Evolutionary conservation across 768 basidiomycete species (phyloP).

Genomic region (Serendipita vermifera): DNA sequence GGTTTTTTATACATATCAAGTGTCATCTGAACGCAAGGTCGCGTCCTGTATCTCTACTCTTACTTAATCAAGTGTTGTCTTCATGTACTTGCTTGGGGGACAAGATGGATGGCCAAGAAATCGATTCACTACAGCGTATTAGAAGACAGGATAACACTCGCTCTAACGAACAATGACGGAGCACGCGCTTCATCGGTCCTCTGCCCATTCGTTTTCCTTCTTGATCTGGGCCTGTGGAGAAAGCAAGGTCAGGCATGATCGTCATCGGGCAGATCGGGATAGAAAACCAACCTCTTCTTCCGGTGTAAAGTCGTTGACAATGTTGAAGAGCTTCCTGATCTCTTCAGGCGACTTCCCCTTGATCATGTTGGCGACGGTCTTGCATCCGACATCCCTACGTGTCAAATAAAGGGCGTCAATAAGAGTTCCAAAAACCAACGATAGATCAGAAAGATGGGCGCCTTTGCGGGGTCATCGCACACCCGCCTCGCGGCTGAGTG

Average conservation of each 20-base stretch:
- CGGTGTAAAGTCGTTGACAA: conserved; percentile 95
- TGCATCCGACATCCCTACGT: conserved; percentile 85
- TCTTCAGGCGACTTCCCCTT: conserved; percentile 99
- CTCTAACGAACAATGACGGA: conserved; percentile 13
- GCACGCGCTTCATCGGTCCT: conserved; percentile 70
- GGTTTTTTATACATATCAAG: no score
- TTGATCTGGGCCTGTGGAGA: conserved; percentile 78
- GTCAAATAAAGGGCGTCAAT: no score
- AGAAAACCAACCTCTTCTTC: conserved; percentile 76
- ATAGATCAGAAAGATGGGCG: no score
- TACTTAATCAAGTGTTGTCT: no score
- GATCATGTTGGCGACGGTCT: conserved; percentile 99
- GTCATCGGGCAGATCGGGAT: conserved; percentile 13
- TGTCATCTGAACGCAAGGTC: no score
- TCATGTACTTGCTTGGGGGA: no score
- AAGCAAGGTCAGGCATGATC: conserved; percentile 12
- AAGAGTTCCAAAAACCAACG: not conserved
- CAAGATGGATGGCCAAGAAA: no score
- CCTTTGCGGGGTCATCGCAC: no score
- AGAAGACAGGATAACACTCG: conserved; percentile 18
- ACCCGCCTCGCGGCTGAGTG: no score
- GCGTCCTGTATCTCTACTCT: no score
- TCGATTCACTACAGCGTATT: no score
- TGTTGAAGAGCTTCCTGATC: conserved; percentile 96
- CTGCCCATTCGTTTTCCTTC: conserved; percentile 98